Base-by-base conservation (phyloP, 2,329 filamentous ascomycete genomes). In the Aspergillus sp. region DNA sequence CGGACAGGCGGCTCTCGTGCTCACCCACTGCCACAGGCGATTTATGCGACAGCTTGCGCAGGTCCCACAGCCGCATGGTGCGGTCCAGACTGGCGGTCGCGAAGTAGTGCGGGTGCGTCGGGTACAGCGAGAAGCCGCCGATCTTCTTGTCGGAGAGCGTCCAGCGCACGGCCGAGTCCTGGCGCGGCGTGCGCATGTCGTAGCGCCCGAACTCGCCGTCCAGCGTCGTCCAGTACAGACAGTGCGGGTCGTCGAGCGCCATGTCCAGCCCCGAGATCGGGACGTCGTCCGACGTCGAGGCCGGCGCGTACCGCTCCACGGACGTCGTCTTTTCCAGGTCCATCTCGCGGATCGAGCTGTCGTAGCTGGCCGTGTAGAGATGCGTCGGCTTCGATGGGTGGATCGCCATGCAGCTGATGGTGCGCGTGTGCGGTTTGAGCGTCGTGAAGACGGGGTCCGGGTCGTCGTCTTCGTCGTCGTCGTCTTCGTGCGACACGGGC, bases 11-110 rank as follows among this genome's bases (percentile, higher is more conserved):
- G 17, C 88, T 94, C 49, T 84, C 79, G 64, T 99, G 92, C 67
- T 94, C 87, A 6, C 89, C 93, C 0, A 97, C 72, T 0, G 95
- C 76, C 0, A 80, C 75, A 0, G 92, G 93, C 2, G 82, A 74
- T 0, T 82, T 75, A 20, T 77, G 69, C 11, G 95, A 87, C 55
- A 79, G 58, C 56, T 90, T 93, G 22, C 94, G 83, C 38, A 96
- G 64, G 63, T 99, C 94, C 94, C 94, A 99, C 2, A 99, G 81
- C 63, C 92, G 93, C 63, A 99, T 75, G 0, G 87, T 95, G 2
- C 93, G 83, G 66, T 99, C 94, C 0, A 99, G 78, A 0, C 90
- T 95, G 0, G 92, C 94, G 0, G 94, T 97, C 0, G 91, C 90
- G 0, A 96, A 73, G 3, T 96, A 82, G 65, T 97, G 89, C 0